Percentiles rank a stretch among this genome's conserved stretches.
Conservation (phyloP, 108 stramenopile species). For the Fistulifera pelliculosa region DNA sequence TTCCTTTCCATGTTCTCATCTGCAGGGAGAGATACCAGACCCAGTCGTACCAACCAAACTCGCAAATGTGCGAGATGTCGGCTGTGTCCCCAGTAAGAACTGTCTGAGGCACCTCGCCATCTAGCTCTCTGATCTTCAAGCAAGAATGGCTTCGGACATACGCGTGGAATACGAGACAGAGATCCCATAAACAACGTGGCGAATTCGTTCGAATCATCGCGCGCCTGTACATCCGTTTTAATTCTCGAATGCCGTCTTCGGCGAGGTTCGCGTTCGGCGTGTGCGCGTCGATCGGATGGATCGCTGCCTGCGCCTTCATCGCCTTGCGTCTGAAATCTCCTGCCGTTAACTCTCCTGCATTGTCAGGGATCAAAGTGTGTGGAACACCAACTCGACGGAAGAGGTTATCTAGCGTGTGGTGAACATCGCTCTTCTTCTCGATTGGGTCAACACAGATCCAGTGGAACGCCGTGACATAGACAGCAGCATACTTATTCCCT, state of each 20-base stretch:
- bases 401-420: constrained; percentile 17
- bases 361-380: constrained; percentile 18
- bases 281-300: constrained; percentile 17
- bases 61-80: constrained; percentile 26
- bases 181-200: constrained; percentile 17
- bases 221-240: constrained; percentile 11
- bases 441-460: constrained; percentile 18
- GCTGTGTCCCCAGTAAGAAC: constrained; percentile 24
- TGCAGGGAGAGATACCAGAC: constrained; percentile 7
- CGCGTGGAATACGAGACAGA: constrained; percentile 13
- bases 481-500: constrained; percentile 18
- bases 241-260: constrained; percentile 18
- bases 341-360: constrained; percentile 15
- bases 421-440: constrained; percentile 15
- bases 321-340: constrained; percentile 21
- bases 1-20: neutral
- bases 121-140: constrained; percentile 7
- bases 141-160: constrained; percentile 17
- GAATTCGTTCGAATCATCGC: constrained; percentile 8
- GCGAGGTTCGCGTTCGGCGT: constrained; percentile 20
- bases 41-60: constrained; percentile 33
- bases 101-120: constrained; percentile 17
- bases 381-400: constrained; percentile 21
- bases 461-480: constrained; percentile 11
- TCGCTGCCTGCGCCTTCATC: neutral